Conservation (phyloP, 2,329 filamentous ascomycete species). For the Delphinella strobiligena region DNA sequence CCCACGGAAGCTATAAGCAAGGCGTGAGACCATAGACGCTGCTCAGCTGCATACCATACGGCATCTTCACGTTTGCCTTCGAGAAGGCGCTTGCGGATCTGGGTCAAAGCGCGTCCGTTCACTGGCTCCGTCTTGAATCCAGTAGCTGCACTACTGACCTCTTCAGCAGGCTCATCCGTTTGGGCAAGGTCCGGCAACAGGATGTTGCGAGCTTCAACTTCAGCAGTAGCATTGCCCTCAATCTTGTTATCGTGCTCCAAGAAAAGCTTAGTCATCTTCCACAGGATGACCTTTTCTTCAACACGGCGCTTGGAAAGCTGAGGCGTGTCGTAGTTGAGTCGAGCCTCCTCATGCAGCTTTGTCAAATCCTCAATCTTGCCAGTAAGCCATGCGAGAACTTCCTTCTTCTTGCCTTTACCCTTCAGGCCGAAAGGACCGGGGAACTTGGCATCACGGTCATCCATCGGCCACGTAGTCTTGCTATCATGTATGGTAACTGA, state of each 20-base stretch:
- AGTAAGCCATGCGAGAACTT: constrained; percentile 68
- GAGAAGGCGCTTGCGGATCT: constrained; percentile 61
- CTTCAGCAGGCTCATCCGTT: constrained; percentile 17
- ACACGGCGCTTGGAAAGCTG: constrained; percentile 56
- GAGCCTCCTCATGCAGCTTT: constrained; percentile 31
- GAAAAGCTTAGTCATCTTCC: constrained; percentile 72
- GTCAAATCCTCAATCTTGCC: constrained; percentile 66
- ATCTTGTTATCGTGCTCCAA: constrained; percentile 77
- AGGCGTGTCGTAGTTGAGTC: constrained; percentile 38
- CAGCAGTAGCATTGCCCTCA: constrained; percentile 59
- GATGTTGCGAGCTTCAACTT: constrained; percentile 63
- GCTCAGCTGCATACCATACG: constrained; percentile 86
- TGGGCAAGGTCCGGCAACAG: constrained; percentile 47
- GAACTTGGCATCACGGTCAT: constrained; percentile 66
- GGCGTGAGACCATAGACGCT: constrained; percentile 90
- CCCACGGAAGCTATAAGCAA: constrained; percentile 79
- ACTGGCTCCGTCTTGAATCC: constrained; percentile 46
- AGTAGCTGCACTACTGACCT: constrained; percentile 9
- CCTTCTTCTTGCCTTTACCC: constrained; percentile 92
- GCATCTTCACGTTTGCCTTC: constrained; percentile 80
- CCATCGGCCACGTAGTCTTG: constrained; percentile 59
- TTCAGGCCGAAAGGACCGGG: constrained; percentile 84
- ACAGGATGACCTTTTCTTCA: constrained; percentile 71
- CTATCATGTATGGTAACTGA: constrained; percentile 67
- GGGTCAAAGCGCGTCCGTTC: constrained; percentile 57